Conservation (phyloP, 345 rosid genomes). For the Rubroshorea leprosula region DNA sequence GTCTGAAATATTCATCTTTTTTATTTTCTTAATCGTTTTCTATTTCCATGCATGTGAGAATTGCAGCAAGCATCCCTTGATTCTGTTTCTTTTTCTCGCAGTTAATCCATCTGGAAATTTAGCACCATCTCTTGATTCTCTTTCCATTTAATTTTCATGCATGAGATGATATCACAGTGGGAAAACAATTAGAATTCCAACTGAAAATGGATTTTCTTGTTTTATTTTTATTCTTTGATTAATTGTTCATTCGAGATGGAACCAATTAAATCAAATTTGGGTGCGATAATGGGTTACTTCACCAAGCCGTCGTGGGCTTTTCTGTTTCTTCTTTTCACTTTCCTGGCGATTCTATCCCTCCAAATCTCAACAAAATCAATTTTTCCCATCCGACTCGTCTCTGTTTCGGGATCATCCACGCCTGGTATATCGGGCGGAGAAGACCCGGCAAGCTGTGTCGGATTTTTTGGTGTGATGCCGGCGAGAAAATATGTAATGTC, state of each 20-base stretch:
- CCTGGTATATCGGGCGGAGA: not conserved
- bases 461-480: slow-evolving; percentile 24
- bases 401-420: slow-evolving; percentile 17
- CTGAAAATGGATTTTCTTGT: too few relatives aligned
- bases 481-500: slow-evolving; percentile 60
- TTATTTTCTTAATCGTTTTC: too few relatives aligned
- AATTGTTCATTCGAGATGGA: slow-evolving; percentile 34
- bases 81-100: too few relatives aligned
- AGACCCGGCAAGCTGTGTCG: slow-evolving; percentile 34
- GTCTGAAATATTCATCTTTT: too few relatives aligned
- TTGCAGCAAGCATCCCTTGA: too few relatives aligned
- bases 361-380: slow-evolving; percentile 51
- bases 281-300: slow-evolving; percentile 16
- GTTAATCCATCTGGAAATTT: too few relatives aligned
- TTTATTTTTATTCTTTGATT: too few relatives aligned
- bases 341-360: slow-evolving; percentile 42
- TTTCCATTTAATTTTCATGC: too few relatives aligned
- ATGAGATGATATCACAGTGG: too few relatives aligned
- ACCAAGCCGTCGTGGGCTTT: slow-evolving; percentile 45
- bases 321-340: slow-evolving; percentile 45
- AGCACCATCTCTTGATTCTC: too few relatives aligned
- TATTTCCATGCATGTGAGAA: too few relatives aligned
- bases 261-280: slow-evolving; percentile 28
- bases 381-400: slow-evolving; percentile 26
- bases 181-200: too few relatives aligned